A percentile compares a stretch with the other conserved stretches of the same genome.
These are phyloP conservation scores for Endogone sp. DNA, from an alignment of 192 early-diverging fungal genomes.

Conservation along the genomic window DNA sequence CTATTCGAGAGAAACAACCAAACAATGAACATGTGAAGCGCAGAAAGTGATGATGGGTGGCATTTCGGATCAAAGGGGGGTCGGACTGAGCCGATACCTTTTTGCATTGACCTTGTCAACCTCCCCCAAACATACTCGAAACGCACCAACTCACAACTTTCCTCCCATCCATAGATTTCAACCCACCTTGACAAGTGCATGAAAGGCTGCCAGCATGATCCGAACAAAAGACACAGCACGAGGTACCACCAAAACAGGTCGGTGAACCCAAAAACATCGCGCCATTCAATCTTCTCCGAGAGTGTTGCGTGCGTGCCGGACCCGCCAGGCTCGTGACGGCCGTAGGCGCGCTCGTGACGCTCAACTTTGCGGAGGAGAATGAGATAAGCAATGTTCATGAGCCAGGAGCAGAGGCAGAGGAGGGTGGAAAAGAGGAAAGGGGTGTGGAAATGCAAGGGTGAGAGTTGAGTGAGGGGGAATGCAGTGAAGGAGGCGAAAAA, in stretches of 20 bases:
- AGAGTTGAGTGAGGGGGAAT: conserved; percentile 11
- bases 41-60: too few species aligned
- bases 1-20: conserved; percentile 18
- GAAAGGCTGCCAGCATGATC: conserved; percentile 34
- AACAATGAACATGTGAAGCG: background rate
- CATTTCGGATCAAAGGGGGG: too few species aligned
- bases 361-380: conserved; percentile 42
- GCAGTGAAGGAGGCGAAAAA: conserved; percentile 8
- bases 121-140: too few species aligned
- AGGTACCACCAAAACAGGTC: conserved; percentile 38
- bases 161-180: too few species aligned
- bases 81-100: too few species aligned
- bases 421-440: conserved; percentile 42
- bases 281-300: conserved; percentile 24
- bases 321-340: conserved; percentile 29
- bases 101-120: too few species aligned
- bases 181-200: conserved; percentile 41
- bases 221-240: conserved; percentile 33
- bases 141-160: too few species aligned
- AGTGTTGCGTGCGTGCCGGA: conserved; percentile 16
- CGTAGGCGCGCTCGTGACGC: conserved; percentile 19
- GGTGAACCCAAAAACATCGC: conserved; percentile 36
- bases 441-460: conserved; percentile 3
- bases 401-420: conserved; percentile 63
- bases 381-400: conserved; percentile 67